phyloP scores from a whole-genome alignment of 805 yeast species.

The Lipomyces yamanashiensis region DNA sequence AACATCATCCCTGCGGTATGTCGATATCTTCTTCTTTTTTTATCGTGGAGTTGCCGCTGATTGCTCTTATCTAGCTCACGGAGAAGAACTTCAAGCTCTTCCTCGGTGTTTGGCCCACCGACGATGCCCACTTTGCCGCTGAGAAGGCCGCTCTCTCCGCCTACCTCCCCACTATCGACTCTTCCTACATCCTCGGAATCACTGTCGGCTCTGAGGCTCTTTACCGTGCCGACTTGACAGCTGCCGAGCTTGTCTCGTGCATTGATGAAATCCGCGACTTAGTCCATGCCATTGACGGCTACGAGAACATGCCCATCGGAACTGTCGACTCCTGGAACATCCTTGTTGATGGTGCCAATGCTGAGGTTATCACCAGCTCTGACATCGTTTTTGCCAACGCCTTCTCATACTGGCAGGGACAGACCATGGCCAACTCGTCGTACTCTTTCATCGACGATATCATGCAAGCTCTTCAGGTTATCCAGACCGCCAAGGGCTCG shows the following conservation, averaged over 20 bases:
- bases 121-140: constrained; percentile 71
- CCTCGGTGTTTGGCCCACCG: constrained; percentile 94
- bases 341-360: constrained; percentile 75
- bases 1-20: constrained; percentile 80
- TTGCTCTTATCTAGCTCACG: constrained; percentile 46
- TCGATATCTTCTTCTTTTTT: neutral
- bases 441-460: constrained; percentile 95
- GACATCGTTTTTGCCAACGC: constrained; percentile 93
- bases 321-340: constrained; percentile 96
- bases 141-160: constrained; percentile 73
- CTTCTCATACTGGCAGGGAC: constrained; percentile 99
- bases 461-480: constrained; percentile 92
- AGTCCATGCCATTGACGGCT: constrained; percentile 69
- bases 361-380: constrained; percentile 74
- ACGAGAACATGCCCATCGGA: constrained; percentile 59
- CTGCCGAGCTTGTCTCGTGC: constrained; percentile 67
- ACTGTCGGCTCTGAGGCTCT: constrained; percentile 95
- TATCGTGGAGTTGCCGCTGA: neutral
- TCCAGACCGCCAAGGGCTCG: constrained; percentile 84
- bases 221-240: constrained; percentile 85
- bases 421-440: constrained; percentile 77
- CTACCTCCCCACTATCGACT: constrained; percentile 75
- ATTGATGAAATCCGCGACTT: constrained; percentile 67
- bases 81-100: constrained; percentile 73
- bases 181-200: constrained; percentile 71